Evolutionary conservation across 202 grass and related monocot genomes (phyloP).

Genomic region (Carex arenaria): DNA sequence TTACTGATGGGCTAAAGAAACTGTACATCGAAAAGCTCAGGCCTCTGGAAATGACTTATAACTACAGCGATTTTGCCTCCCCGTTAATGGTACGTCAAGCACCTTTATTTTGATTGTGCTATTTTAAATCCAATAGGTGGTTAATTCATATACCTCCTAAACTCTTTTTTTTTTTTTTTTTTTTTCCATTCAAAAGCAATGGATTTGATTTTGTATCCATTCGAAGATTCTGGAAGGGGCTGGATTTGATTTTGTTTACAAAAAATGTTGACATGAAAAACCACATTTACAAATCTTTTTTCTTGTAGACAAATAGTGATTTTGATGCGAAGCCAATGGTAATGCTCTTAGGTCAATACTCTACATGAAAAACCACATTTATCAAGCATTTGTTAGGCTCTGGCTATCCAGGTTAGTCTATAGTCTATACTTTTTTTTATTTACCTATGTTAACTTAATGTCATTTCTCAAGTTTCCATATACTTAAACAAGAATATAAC

Average conservation of each 20-base stretch:
- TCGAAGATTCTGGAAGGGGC: not conserved
- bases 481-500: not conserved
- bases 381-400: slow-evolving; percentile 75
- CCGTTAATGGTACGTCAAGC: slow-evolving; percentile 51
- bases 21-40: slow-evolving; percentile 73
- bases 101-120: not conserved
- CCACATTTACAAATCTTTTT: not conserved
- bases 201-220: not conserved
- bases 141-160: not conserved
- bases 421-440: not conserved
- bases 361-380: slow-evolving; percentile 83
- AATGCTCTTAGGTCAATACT: slow-evolving; percentile 88
- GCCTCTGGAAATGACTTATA: slow-evolving; percentile 67
- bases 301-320: slow-evolving; percentile 69
- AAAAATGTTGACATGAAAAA: not conserved
- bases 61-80: slow-evolving; percentile 59
- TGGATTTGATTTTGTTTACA: not conserved
- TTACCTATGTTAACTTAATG: not conserved
- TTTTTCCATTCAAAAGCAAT: not conserved
- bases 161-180: slow-evolving; percentile 1
- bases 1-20: slow-evolving; percentile 82
- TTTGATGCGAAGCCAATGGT: slow-evolving; percentile 88
- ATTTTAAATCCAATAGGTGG: too few relatives aligned
- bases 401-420: slow-evolving; percentile 61
- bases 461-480: not conserved